These are phyloP conservation scores for Taphrina flavorubra DNA, from an alignment of 1,139 yeast species.

Conservation along the genomic window DNA sequence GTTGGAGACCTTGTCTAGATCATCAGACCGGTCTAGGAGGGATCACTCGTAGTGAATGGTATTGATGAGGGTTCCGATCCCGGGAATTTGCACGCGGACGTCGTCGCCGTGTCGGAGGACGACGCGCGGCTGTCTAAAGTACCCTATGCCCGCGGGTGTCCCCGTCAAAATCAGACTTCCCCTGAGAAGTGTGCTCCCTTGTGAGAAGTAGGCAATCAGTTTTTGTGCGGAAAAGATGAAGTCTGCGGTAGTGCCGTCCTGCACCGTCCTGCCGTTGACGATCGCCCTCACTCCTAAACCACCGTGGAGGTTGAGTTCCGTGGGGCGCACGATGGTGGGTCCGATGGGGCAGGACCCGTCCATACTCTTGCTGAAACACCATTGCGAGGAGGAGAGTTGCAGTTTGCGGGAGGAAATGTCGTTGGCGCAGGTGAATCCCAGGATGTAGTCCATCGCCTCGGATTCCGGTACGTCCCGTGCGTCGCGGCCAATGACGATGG, in stretches of 20 bases:
- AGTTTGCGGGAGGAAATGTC: slow-evolving; percentile 47
- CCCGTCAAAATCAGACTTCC: slow-evolving; percentile 94
- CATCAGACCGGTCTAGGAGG: too few species aligned
- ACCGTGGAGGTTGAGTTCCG: slow-evolving; percentile 47
- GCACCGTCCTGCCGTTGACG: slow-evolving; percentile 58
- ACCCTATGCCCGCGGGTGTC: slow-evolving; percentile 61
- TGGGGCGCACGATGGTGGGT: slow-evolving; percentile 2
- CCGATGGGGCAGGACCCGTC: slow-evolving; percentile 21
- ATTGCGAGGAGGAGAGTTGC: slow-evolving; percentile 16
- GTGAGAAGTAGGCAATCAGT: slow-evolving; percentile 59
- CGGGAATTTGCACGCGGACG: slow-evolving; percentile 1
- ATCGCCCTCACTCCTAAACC: slow-evolving; percentile 52
- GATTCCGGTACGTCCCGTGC: slow-evolving; percentile 56
- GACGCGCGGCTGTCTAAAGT: neutral
- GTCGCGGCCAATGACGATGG: slow-evolving; percentile 60
- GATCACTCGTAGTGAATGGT: slow-evolving; percentile 9
- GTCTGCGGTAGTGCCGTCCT: slow-evolving; percentile 57
- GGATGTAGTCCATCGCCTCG: slow-evolving; percentile 58
- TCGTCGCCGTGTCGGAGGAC: slow-evolving; percentile 22
- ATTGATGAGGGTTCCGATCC: slow-evolving; percentile 24
- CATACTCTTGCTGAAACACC: slow-evolving; percentile 26
- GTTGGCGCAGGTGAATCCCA: slow-evolving; percentile 62
- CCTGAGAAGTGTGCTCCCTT: slow-evolving; percentile 73
- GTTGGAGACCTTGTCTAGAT: too few species aligned
- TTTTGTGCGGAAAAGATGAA: slow-evolving; percentile 59